Percentiles rank a stretch among this genome's conserved stretches.
Conservation (phyloP, 2,329 filamentous ascomycete species). For the Paraconiothyrium sp. region DNA sequence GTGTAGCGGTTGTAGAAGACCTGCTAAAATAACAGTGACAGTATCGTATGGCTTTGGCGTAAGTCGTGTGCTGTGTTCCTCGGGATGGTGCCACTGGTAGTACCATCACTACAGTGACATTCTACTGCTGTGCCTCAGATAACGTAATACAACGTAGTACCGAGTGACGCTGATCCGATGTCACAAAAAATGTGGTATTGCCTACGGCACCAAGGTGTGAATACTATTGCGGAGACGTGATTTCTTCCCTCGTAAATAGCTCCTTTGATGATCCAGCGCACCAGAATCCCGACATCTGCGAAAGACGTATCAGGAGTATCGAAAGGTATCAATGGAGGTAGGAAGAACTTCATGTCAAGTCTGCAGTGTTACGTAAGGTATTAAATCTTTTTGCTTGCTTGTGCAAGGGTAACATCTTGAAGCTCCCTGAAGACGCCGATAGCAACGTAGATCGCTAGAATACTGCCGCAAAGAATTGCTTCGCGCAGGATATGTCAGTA, state of each 20-base stretch:
- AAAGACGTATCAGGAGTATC: background rate
- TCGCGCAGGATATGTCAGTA: background rate
- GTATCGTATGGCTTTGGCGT: background rate
- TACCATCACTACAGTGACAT: background rate
- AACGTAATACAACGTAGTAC: background rate
- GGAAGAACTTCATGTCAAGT: background rate
- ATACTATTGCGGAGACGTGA: background rate
- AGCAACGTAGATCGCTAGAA: background rate
- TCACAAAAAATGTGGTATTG: background rate
- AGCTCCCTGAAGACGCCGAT: background rate
- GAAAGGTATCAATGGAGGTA: background rate
- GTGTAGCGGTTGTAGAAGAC: background rate
- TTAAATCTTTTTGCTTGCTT: background rate
- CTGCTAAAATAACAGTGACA: background rate
- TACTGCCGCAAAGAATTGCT: background rate
- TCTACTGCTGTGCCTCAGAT: background rate
- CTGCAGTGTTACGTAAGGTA: background rate
- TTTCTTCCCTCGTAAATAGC: background rate
- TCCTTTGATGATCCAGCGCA: background rate
- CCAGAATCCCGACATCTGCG: background rate
- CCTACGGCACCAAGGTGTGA: background rate
- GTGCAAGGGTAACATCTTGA: background rate
- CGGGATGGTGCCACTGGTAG: background rate
- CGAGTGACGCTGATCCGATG: background rate
- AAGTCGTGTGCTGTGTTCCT: background rate